Evolutionary conservation across 1,284 basidiomycete genomes (phyloP), one percentile per base, ranked within the genome.

Genomic region (Taiwanofungus camphoratus): DNA sequence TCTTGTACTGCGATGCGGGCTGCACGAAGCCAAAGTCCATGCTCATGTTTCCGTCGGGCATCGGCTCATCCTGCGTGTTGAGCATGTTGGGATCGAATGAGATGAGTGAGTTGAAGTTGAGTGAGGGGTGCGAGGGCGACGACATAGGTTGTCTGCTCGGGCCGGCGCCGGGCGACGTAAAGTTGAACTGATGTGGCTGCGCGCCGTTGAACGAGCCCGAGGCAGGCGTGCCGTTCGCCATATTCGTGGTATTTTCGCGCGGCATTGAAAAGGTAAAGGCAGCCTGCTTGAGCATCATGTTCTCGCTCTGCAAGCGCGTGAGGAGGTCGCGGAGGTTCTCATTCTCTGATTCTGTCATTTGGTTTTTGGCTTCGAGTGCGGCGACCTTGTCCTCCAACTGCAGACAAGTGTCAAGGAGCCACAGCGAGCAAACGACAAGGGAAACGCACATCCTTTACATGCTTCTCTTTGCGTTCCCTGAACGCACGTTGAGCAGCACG

Each of bases 401-500:
- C 30, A 30, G 35, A 7, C 18, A 47, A 46, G 41, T 18, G 31
- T 41, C 18, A 46, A 33, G 26, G 34, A 36, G 23, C 32, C 26
- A 33, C 18, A 41, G 21, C 22, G 43, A 39, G 46, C 15, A 41
- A 46, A 49, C 18, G 6, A 21, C 1, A 9, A 6, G 13, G 29
- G 7, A 26, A 9, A 74, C 85, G 68, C 57, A 90, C 88, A 57
- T 91, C 88, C 61, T 86, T 86, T 48, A 91, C 88, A 64, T 91
- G 88, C 56, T 87, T 88, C 65, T 92, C 87, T 66, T 91, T 91
- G 44, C 88, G 77, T 61, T 91, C 87, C 37, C 87, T 72, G 66
- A 91, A 92, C 1, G 88, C 88, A 42, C 87, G 76, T 59, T 92
- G 88, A 9, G 87, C 87, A 1, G 88, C 88, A 38, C 87, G 73